Evolutionary conservation across 164 flowering plant species (phyloP).

Genomic region (Platanus orientalis): DNA sequence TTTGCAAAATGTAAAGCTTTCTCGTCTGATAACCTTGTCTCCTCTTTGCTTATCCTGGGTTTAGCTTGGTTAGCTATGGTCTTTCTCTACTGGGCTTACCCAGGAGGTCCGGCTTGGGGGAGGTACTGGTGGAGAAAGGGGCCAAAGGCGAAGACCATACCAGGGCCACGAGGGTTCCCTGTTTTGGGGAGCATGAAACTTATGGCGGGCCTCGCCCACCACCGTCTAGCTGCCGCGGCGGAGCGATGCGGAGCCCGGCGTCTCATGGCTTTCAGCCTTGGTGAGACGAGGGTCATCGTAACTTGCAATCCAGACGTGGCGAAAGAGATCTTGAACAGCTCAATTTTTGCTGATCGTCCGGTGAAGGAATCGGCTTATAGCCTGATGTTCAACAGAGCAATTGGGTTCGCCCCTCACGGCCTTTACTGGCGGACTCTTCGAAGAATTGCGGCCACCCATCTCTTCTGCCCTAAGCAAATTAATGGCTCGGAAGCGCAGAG

Average conservation of each 20-base stretch:
- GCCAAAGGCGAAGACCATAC: slow-evolving; percentile 15
- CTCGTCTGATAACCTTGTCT: slow-evolving; percentile 10
- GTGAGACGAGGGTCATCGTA: slow-evolving; percentile 35
- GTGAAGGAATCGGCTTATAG: slow-evolving; percentile 39
- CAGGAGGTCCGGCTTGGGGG: slow-evolving; percentile 75
- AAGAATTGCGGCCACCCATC: slow-evolving; percentile 36
- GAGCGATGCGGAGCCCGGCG: slow-evolving; percentile 18
- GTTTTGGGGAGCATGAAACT: slow-evolving; percentile 36
- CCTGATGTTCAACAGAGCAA: slow-evolving; percentile 43
- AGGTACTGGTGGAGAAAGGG: slow-evolving; percentile 14
- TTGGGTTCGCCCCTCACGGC: slow-evolving; percentile 51
- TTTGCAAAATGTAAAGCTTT: slow-evolving; percentile 30
- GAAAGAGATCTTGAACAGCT: slow-evolving; percentile 35
- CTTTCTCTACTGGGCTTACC: slow-evolving; percentile 35
- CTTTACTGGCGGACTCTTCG: slow-evolving; percentile 44
- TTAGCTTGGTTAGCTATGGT: slow-evolving; percentile 21
- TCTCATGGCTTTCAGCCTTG: slow-evolving; percentile 46
- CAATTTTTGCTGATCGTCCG: slow-evolving; percentile 44
- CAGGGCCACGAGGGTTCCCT: slow-evolving; percentile 43
- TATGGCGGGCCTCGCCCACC: slow-evolving; percentile 36
- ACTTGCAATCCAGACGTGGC: slow-evolving; percentile 39
- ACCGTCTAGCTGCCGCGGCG: slow-evolving; percentile 27
- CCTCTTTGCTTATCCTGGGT: slow-evolving; percentile 8
- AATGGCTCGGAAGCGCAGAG: slow-evolving; percentile 19
- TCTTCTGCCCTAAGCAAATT: slow-evolving; percentile 40